Conservation (phyloP, 805 yeast species). For the Yamadazyma tumulicola region DNA sequence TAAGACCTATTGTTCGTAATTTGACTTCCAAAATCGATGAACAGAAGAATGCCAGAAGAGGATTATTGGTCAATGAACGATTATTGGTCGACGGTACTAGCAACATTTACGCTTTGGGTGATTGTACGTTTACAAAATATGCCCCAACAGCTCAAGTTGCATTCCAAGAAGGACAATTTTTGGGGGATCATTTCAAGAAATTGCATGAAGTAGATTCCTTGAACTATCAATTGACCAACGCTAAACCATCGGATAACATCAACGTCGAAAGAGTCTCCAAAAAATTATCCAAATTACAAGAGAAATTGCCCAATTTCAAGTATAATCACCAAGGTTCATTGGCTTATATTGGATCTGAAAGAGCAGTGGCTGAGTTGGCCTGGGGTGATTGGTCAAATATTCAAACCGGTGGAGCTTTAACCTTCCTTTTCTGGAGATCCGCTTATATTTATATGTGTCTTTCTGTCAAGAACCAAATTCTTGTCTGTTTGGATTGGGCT, state of each 20-base stretch:
- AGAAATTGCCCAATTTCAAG: slow-evolving; percentile 57
- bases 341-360: slow-evolving; percentile 90
- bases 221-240: slow-evolving; percentile 41
- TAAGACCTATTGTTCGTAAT: slow-evolving; percentile 68
- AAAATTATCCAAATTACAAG: slow-evolving; percentile 42
- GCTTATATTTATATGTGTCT: slow-evolving; percentile 93
- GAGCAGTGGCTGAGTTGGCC: slow-evolving; percentile 89
- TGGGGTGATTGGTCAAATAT: slow-evolving; percentile 77
- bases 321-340: slow-evolving; percentile 90
- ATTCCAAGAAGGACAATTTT: slow-evolving; percentile 84
- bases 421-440: slow-evolving; percentile 91
- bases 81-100: slow-evolving; percentile 78
- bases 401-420: slow-evolving; percentile 78
- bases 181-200: slow-evolving; percentile 68
- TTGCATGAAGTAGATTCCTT: slow-evolving; percentile 59
- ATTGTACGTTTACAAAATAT: slow-evolving; percentile 85
- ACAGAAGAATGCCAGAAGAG: slow-evolving; percentile 85
- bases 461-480: slow-evolving; percentile 80
- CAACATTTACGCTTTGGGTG: slow-evolving; percentile 88
- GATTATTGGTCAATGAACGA: slow-evolving; percentile 79
- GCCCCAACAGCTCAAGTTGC: slow-evolving; percentile 99
- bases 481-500: slow-evolving; percentile 85
- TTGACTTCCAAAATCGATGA: slow-evolving; percentile 67
- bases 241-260: slow-evolving; percentile 39
- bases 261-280: slow-evolving; percentile 41